Evolutionary conservation across 2,329 filamentous ascomycete species (phyloP).

Genomic region (Colletotrichum sp.): DNA sequence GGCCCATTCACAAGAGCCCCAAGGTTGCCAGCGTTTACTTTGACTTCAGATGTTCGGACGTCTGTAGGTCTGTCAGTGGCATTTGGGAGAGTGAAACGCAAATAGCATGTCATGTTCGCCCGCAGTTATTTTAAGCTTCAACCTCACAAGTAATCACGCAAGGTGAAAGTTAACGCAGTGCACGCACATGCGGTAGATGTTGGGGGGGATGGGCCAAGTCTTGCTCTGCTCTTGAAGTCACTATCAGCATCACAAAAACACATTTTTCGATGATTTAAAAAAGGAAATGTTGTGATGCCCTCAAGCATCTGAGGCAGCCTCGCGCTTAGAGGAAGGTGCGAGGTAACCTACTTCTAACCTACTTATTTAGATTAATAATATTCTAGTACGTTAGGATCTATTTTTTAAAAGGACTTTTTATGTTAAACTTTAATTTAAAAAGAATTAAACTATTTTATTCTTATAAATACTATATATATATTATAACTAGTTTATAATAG

Average conservation of each 20-base stretch:
- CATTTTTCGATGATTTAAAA: not conserved
- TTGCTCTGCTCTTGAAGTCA: not conserved
- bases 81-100: not conserved
- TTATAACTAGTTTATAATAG: no score
- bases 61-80: not conserved
- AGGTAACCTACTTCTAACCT: no score
- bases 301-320: no score
- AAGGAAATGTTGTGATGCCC: no score
- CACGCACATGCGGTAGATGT: not conserved
- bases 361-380: no score
- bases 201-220: not conserved
- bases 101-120: not conserved
- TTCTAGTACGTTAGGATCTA: no score
- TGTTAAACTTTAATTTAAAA: no score
- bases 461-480: no score
- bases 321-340: no score
- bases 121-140: not conserved
- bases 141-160: not conserved
- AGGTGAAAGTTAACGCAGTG: not conserved
- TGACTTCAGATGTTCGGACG: not conserved
- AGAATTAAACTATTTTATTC: no score
- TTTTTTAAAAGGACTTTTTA: no score
- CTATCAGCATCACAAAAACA: not conserved
- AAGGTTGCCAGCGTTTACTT: not conserved
- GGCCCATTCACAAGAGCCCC: not conserved